phyloP scores from a whole-genome alignment of 225 moss, liverwort and hornwort species.

The Bryoerythrophyllum caledonicum region DNA sequence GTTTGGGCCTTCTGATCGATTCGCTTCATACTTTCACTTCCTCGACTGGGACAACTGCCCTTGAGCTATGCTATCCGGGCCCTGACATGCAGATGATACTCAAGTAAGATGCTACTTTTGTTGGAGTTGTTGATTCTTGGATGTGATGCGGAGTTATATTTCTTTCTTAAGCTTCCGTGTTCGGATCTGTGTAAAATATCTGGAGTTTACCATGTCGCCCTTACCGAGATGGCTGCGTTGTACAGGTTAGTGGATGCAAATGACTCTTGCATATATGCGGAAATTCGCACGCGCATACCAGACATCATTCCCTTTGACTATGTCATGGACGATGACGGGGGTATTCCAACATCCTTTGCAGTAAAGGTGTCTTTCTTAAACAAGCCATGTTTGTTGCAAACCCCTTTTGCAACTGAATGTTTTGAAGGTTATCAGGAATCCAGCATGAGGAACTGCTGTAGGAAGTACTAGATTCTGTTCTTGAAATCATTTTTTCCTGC shows the following conservation, averaged over 20 bases:
- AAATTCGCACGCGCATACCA: constrained; percentile 87
- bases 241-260: constrained; percentile 89
- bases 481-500: not conserved
- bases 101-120: constrained; percentile 46
- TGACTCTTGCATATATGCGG: constrained; percentile 88
- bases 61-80: constrained; percentile 93
- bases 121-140: not conserved
- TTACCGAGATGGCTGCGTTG: constrained; percentile 22
- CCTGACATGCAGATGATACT: constrained; percentile 96
- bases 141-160: not conserved
- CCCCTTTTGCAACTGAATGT: not conserved
- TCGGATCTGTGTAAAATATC: not conserved
- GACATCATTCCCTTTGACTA: constrained; percentile 76
- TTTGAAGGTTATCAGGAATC: not conserved
- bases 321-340: constrained; percentile 69
- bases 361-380: constrained; percentile 65
- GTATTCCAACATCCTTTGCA: constrained; percentile 79
- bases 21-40: constrained; percentile 94
- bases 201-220: not conserved
- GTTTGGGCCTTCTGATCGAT: constrained; percentile 91
- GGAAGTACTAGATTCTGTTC: not conserved
- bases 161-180: not conserved
- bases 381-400: constrained; percentile 5
- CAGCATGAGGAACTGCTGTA: constrained; percentile 9
- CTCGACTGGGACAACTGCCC: constrained; percentile 75